These are phyloP conservation scores for Ceratocystis diversiconidia DNA, from an alignment of 2,329 filamentous ascomycete genomes.

Conservation along the genomic window DNA sequence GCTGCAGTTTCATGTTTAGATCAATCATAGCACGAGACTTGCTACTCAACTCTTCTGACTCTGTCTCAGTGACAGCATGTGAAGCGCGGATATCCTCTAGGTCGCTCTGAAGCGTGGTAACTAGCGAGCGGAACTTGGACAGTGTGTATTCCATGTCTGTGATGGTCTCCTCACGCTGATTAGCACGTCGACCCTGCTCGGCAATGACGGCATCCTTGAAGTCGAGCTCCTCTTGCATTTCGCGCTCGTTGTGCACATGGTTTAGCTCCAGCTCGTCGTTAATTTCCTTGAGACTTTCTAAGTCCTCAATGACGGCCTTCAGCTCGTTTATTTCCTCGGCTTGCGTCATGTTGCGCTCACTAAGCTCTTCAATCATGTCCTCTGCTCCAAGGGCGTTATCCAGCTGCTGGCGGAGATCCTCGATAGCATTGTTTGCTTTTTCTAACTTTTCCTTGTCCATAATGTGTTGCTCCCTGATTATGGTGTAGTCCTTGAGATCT, in stretches of 20 bases:
- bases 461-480: slow-evolving; percentile 55
- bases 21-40: slow-evolving; percentile 93
- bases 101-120: slow-evolving; percentile 71
- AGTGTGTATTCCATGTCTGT: slow-evolving; percentile 86
- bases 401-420: slow-evolving; percentile 79
- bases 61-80: slow-evolving; percentile 80
- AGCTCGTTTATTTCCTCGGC: slow-evolving; percentile 74
- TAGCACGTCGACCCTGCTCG: slow-evolving; percentile 61
- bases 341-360: slow-evolving; percentile 72
- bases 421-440: slow-evolving; percentile 58
- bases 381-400: slow-evolving; percentile 80
- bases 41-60: slow-evolving; percentile 78
- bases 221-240: slow-evolving; percentile 86
- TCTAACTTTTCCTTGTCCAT: slow-evolving; percentile 57
- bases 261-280: slow-evolving; percentile 91
- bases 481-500: slow-evolving; percentile 53
- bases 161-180: slow-evolving; percentile 63
- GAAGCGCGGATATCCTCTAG: slow-evolving; percentile 86
- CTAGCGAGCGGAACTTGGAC: slow-evolving; percentile 74
- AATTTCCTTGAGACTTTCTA: slow-evolving; percentile 80
- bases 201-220: slow-evolving; percentile 70
- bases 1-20: slow-evolving; percentile 83
- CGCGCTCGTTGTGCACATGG: slow-evolving; percentile 83
- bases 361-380: slow-evolving; percentile 85
- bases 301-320: slow-evolving; percentile 66